Conservation (phyloP, 345 rosid species). For the Durio zibethinus region DNA sequence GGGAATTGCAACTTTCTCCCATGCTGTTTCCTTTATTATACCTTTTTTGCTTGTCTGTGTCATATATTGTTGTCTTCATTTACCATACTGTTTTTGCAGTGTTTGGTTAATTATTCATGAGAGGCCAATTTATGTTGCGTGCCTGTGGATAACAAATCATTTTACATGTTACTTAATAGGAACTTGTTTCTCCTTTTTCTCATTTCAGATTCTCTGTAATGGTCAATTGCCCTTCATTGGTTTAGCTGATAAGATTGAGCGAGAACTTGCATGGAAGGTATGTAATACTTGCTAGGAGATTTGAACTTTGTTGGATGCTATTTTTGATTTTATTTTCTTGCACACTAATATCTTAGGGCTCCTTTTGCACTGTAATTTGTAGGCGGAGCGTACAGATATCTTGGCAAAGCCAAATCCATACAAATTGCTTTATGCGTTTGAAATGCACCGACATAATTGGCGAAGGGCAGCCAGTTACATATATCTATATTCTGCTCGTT, state of each 20-base stretch:
- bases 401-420: conserved; percentile 73
- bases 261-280: conserved; percentile 97
- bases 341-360: conserved; percentile 4
- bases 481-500: conserved; percentile 67
- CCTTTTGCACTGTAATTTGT: conserved; percentile 29
- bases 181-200: conserved; percentile 9
- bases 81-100: background rate
- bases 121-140: background rate
- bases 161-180: background rate
- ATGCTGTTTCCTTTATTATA: background rate
- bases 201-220: conserved; percentile 66
- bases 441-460: conserved; percentile 91
- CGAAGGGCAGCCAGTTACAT: conserved; percentile 85
- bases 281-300: conserved; percentile 17
- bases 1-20: background rate
- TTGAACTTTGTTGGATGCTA: conserved; percentile 4
- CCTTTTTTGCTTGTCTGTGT: background rate
- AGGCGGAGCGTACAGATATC: conserved; percentile 86
- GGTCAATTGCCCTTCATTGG: conserved; percentile 88
- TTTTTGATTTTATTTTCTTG: conserved; percentile 14
- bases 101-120: background rate
- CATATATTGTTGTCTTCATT: background rate
- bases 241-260: conserved; percentile 83
- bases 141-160: background rate
- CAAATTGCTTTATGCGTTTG: conserved; percentile 92